These are phyloP conservation scores for Harringtonia aguacate DNA, from an alignment of 2,329 filamentous ascomycete species.

Conservation along the genomic window DNA sequence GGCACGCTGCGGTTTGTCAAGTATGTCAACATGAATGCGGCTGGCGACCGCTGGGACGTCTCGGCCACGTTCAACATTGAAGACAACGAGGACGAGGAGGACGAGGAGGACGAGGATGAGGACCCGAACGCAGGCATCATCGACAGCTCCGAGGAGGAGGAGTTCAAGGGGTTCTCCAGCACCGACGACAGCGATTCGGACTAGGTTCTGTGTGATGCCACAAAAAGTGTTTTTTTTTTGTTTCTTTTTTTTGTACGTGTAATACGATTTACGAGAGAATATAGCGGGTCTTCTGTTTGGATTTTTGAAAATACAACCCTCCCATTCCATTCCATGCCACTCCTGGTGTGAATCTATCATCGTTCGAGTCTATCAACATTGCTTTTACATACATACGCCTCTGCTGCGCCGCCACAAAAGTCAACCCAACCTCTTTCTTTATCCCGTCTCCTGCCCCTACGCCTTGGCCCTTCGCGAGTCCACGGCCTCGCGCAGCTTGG, in stretches of 20 bases:
- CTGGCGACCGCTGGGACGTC: conserved; percentile 89
- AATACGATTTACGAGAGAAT: no score
- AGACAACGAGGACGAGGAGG: conserved; percentile 35
- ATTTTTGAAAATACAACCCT: no score
- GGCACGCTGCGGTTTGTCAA: conserved; percentile 90
- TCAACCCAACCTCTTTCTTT: background rate
- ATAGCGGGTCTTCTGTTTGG: no score
- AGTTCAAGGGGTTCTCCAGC: conserved; percentile 48
- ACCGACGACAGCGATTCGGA: conserved; percentile 25
- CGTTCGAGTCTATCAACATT: no score
- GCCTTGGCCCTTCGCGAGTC: conserved; percentile 42
- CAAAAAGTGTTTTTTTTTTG: no score
- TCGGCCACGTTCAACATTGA: conserved; percentile 67
- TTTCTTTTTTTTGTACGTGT: background rate
- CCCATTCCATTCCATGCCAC: no score
- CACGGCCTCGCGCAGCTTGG: conserved; percentile 68
- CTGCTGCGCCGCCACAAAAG: no score
- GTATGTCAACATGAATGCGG: conserved; percentile 75
- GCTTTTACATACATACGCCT: background rate
- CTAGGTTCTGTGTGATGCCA: no score
- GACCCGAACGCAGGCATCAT: conserved; percentile 17
- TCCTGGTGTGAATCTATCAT: no score
- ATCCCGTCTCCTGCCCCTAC: conserved; percentile 9
- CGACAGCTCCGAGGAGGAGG: conserved; percentile 39
- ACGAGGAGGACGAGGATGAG: conserved; percentile 28